Conservation (phyloP, 169 alveolate genomes). For the Babesia bovis region DNA sequence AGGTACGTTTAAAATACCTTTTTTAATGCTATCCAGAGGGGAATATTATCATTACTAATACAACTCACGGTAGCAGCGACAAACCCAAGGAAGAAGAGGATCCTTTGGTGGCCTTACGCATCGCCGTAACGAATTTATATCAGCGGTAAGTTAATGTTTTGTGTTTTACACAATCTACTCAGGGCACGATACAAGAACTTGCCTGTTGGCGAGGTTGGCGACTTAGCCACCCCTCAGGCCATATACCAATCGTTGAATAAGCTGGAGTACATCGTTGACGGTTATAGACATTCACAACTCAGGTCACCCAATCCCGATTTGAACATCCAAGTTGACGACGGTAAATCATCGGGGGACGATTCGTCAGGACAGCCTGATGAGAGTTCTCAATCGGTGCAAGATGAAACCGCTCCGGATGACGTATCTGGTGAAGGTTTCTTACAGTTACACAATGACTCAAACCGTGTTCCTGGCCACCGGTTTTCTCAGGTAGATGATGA, state of each 20-base stretch:
- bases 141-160: constrained; percentile 34
- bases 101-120: constrained; percentile 46
- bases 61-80: constrained; percentile 16
- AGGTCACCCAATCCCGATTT: constrained; percentile 43
- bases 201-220: constrained; percentile 61
- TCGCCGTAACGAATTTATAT: constrained; percentile 48
- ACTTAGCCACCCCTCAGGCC: constrained; percentile 50
- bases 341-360: background rate
- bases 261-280: constrained; percentile 56
- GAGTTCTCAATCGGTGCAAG: background rate
- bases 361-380: background rate
- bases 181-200: constrained; percentile 62
- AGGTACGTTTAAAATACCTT: background rate
- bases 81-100: constrained; percentile 45
- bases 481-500: constrained; percentile 15
- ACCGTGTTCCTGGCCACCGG: too few species aligned
- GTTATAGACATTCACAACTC: constrained; percentile 51
- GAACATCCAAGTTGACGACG: constrained; percentile 25
- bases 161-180: background rate
- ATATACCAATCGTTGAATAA: constrained; percentile 52
- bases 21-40: constrained; percentile 16
- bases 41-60: constrained; percentile 49
- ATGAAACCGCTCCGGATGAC: background rate
- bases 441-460: constrained; percentile 14
- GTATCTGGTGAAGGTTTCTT: constrained; percentile 22